Evolutionary conservation across 2,329 filamentous ascomycete species (phyloP).

Genomic region (Fonsecaea monophora): DNA sequence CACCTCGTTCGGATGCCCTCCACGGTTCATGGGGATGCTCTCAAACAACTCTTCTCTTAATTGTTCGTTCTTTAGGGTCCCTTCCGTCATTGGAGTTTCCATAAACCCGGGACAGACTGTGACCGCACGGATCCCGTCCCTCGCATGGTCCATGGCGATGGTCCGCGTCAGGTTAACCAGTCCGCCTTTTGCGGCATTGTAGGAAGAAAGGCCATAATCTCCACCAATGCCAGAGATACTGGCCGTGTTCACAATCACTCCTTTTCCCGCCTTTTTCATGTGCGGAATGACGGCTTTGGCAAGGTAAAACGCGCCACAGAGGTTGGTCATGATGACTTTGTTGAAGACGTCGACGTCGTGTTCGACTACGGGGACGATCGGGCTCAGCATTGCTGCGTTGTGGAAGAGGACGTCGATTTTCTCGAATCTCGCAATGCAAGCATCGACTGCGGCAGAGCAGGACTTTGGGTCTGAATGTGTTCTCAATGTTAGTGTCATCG

Average conservation of each 20-base stretch:
- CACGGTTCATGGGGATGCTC: conserved; percentile 29
- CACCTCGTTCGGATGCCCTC: conserved; percentile 24
- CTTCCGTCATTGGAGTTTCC: conserved; percentile 24
- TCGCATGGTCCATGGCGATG: conserved; percentile 29
- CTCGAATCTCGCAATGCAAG: conserved; percentile 21
- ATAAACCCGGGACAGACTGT: conserved; percentile 29
- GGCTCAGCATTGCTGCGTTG: conserved; percentile 23
- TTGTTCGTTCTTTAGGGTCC: conserved; percentile 12
- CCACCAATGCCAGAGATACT: conserved; percentile 27
- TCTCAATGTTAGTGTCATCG: conserved; percentile 9
- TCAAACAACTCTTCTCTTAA: conserved; percentile 23
- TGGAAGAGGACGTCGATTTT: conserved; percentile 29
- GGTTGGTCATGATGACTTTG: conserved; percentile 31
- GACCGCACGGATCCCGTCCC: conserved; percentile 26
- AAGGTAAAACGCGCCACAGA: conserved; percentile 27
- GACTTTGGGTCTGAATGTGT: conserved; percentile 17
- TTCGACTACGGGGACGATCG: conserved; percentile 21
- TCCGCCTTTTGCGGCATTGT: conserved; percentile 28
- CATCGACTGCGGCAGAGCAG: conserved; percentile 23
- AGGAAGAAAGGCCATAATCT: conserved; percentile 30
- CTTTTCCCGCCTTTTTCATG: conserved; percentile 25
- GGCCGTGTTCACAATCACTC: conserved; percentile 28
- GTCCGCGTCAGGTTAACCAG: conserved; percentile 28
- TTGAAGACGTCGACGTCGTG: conserved; percentile 27
- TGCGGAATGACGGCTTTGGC: conserved; percentile 26